Conservation (phyloP, 495 filamentous ascomycete species). For the Friedmanniomyces endolithicus region DNA sequence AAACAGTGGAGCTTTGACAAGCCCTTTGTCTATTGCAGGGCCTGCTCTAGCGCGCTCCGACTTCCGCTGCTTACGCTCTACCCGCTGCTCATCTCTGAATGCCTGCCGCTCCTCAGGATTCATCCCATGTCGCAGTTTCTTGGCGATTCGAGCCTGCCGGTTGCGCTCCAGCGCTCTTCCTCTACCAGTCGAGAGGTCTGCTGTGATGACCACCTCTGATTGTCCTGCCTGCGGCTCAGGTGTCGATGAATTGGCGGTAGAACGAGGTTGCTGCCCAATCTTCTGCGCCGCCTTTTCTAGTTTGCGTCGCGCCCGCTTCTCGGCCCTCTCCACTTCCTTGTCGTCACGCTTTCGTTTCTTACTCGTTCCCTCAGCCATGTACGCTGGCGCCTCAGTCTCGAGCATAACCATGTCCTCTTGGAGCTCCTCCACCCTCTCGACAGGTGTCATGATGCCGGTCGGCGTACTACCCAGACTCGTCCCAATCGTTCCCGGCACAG, state of each 20-base stretch:
- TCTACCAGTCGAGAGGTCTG: background rate
- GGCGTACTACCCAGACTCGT: background rate
- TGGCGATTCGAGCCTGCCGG: background rate
- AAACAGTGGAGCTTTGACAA: background rate
- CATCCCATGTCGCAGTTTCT: background rate
- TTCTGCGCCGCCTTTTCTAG: constrained; percentile 5
- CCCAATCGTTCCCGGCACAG: constrained; percentile 49
- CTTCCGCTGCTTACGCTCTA: constrained; percentile 2
- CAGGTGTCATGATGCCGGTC: background rate
- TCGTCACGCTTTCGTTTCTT: constrained; percentile 4
- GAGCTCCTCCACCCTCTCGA: background rate
- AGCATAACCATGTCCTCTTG: background rate
- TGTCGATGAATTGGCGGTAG: background rate
- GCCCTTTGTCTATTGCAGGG: background rate
- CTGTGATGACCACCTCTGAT: background rate
- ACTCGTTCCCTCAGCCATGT: background rate
- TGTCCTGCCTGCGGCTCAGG: background rate
- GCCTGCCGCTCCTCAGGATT: background rate
- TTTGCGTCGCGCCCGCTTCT: background rate
- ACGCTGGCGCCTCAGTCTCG: no score
- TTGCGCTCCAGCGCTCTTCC: background rate
- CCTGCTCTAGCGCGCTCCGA: background rate
- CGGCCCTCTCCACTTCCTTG: background rate
- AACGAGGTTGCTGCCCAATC: background rate
- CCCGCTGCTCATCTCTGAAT: constrained; percentile 2